Conservation (phyloP, 1,284 basidiomycete genomes). For the Sporisorium scitamineum region DNA sequence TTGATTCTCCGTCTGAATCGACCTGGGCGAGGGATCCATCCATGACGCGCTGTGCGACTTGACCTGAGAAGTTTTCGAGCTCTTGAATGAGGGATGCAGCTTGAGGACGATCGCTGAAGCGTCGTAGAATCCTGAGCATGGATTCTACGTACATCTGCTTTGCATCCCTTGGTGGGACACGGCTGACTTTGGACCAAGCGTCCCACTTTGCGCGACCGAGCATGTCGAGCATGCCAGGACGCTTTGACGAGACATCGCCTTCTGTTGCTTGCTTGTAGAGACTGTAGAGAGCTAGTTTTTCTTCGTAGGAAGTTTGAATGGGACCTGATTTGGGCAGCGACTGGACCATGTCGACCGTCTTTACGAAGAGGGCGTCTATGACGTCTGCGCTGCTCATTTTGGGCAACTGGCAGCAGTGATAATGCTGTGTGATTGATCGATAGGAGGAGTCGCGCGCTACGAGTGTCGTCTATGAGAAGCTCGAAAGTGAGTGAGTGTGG, state of each 20-base stretch:
- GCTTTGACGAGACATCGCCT: constrained; percentile 81
- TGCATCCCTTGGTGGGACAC: constrained; percentile 81
- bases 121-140: constrained; percentile 82
- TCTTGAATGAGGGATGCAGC: constrained; percentile 82
- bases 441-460: not conserved
- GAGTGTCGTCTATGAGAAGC: not conserved
- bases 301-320: constrained; percentile 95
- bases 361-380: constrained; percentile 79
- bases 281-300: constrained; percentile 89
- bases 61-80: constrained; percentile 81
- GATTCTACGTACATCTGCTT: constrained; percentile 91
- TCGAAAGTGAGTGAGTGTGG: not conserved
- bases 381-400: constrained; percentile 66
- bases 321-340: constrained; percentile 89
- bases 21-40: constrained; percentile 47
- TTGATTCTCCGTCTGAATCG: constrained; percentile 39
- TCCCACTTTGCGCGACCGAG: constrained; percentile 96
- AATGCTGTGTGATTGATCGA: not conserved
- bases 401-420: constrained; percentile 5
- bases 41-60: constrained; percentile 78
- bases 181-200: constrained; percentile 91
- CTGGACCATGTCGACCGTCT: constrained; percentile 94
- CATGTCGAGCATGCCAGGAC: constrained; percentile 92
- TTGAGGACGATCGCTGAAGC: constrained; percentile 83
- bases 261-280: constrained; percentile 77